Evolutionary conservation across 805 yeast genomes (phyloP).

Genomic region (Cyberlindnera saturnus): DNA sequence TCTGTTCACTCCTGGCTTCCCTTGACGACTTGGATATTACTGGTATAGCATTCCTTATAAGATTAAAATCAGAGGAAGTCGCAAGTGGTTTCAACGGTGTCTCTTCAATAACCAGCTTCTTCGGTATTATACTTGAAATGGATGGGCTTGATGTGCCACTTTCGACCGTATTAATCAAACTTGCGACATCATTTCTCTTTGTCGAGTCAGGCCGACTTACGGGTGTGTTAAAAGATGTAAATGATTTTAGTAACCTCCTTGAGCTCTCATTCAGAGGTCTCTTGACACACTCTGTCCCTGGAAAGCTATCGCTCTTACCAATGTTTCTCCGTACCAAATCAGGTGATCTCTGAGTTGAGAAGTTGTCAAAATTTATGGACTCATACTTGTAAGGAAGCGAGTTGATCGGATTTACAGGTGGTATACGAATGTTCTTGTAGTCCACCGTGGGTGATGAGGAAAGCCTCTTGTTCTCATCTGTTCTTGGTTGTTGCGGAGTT

Average conservation of each 20-base stretch:
- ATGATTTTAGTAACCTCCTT: constrained; percentile 2
- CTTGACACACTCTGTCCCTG: constrained; percentile 2
- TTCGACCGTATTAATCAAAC: constrained; percentile 14
- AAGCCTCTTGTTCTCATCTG: constrained; percentile 3
- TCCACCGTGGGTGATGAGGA: constrained; percentile 22
- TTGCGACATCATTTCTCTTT: constrained; percentile 13
- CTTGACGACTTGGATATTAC: not conserved
- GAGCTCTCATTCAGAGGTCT: constrained; percentile 4
- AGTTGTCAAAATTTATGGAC: constrained; percentile 17
- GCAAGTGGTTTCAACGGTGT: constrained; percentile 13
- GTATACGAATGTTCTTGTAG: constrained; percentile 7
- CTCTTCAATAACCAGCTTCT: not conserved
- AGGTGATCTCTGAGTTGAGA: constrained; percentile 16
- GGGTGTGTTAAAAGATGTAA: constrained; percentile 6
- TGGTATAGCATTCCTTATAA: not conserved
- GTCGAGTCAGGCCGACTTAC: constrained; percentile 3
- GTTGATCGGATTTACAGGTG: constrained; percentile 13
- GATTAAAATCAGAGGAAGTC: not conserved
- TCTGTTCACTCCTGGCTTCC: too few relatives aligned
- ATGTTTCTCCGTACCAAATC: constrained; percentile 2
- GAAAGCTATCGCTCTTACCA: constrained; percentile 11
- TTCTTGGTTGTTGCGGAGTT: constrained; percentile 16
- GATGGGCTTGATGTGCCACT: constrained; percentile 7
- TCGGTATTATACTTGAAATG: constrained; percentile 2
- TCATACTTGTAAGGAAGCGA: constrained; percentile 13